Base-by-base conservation (phyloP, 768 basidiomycete genomes). In the Pisolithus albus region DNA sequence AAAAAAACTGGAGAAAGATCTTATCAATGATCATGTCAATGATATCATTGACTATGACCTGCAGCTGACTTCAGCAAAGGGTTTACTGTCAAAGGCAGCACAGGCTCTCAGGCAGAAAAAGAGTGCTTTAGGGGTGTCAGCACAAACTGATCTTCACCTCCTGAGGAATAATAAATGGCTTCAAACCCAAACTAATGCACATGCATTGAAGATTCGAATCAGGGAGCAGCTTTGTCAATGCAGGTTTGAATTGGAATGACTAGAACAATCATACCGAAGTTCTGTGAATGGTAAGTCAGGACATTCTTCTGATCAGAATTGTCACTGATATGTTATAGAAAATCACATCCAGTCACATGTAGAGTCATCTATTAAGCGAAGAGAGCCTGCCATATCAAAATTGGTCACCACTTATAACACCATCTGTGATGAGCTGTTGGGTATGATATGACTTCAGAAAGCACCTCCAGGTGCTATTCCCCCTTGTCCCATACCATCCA, bases 391-490 rank as follows among this genome's bases (percentile, higher is more conserved):
- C 2, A 68, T 69, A 24, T 39, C 51, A 7, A 49, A 54, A 9
- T 45, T 66, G 4, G 65, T 58, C 5, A 47, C 28, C 1, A 56
- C 59, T 6, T 70, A 67, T 53, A 72, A 71, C 51, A 58, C 52
- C 6, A 51, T 68, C 11, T 64, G 63, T 36, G 50, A 50, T 11
- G 46, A 60, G 9, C 47, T 72, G 41, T 47, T 18, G 10, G 42
- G 39, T 1, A 38, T 64, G 7, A 67, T 67, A 26, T 36, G 24
- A 4, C 10, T 39, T 1, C 15, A 47, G 18, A 56, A 58, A 38
- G 67, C 66, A 5, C 70, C 70, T 15, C 16, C 24, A 4, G 52
- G 58, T 32, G 61, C 64, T 4, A n/a, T 59, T 7, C 50, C 55
- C 1, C 70, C 68, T n/a, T 26, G 39, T 10, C 47, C 39, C 13